A percentile compares a stretch with the other conserved stretches of the same genome.
Evolutionary conservation across 176 grass and related monocot species (phyloP).

Genomic region (Carex parvula): DNA sequence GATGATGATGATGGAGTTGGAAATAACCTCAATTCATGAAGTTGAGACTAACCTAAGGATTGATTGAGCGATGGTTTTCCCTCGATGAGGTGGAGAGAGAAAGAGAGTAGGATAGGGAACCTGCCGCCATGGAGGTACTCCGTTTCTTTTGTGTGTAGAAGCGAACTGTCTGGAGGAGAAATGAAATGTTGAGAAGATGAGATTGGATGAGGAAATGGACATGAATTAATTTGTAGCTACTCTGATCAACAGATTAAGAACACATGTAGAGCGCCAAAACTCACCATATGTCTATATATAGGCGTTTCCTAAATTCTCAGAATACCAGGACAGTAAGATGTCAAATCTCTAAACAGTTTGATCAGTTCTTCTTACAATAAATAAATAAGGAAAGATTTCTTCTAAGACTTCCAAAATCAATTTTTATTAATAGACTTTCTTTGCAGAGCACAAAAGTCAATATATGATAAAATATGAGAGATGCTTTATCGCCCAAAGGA

Average conservation of each 20-base stretch:
- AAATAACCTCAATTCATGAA: not conserved
- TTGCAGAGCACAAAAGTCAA: not conserved
- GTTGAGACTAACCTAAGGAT: not conserved
- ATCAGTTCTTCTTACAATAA: not conserved
- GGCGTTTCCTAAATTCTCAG: not conserved
- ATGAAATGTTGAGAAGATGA: not conserved
- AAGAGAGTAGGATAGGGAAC: not conserved
- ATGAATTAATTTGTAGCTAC: not conserved
- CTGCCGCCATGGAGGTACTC: not conserved
- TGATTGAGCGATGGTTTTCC: not conserved
- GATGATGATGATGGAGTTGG: not conserved
- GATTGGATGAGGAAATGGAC: not conserved
- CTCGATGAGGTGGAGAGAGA: not conserved
- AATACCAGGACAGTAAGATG: not conserved
- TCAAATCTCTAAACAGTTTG: not conserved
- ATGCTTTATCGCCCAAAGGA: not conserved
- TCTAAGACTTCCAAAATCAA: not conserved
- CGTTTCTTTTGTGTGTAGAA: not conserved
- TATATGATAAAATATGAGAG: not conserved
- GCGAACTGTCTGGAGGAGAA: not conserved
- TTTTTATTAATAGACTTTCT: not conserved
- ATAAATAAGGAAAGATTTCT: not conserved
- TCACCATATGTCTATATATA: not conserved
- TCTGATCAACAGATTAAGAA: not conserved
- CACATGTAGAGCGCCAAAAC: not conserved